phyloP scores from a whole-genome alignment of 2,329 filamentous ascomycete species.

The Phyllosticta paracitricarpa region DNA sequence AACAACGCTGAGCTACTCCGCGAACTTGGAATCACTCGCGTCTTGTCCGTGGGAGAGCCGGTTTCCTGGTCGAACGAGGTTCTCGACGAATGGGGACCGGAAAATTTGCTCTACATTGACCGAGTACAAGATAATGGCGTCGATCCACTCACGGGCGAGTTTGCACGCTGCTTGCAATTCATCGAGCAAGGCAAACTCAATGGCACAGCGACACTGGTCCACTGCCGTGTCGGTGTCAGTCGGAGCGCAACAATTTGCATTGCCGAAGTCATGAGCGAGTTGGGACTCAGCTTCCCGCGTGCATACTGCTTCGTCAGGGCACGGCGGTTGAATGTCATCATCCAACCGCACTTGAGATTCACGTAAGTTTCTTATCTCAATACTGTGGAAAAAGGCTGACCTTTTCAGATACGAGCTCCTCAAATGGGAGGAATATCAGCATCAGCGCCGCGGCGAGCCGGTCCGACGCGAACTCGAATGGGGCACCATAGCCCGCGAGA shows the following conservation, averaged over 20 bases:
- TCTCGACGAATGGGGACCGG: slow-evolving; percentile 57
- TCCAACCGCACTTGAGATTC: slow-evolving; percentile 91
- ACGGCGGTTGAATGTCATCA: slow-evolving; percentile 89
- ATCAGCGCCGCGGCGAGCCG: slow-evolving; percentile 42
- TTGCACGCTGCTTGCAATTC: slow-evolving; percentile 76
- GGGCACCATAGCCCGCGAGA: slow-evolving; percentile 77
- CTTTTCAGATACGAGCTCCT: slow-evolving; percentile 64
- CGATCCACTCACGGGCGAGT: slow-evolving; percentile 78
- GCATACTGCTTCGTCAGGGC: slow-evolving; percentile 96
- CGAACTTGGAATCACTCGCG: slow-evolving; percentile 72
- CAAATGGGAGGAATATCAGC: slow-evolving; percentile 83
- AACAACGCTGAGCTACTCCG: slow-evolving; percentile 81
- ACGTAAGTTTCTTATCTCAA: slow-evolving; percentile 41
- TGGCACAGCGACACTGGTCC: slow-evolving; percentile 79
- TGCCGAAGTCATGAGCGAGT: slow-evolving; percentile 87
- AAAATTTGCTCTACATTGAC: slow-evolving; percentile 73
- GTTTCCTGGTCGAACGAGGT: slow-evolving; percentile 69
- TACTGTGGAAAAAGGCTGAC: background rate
- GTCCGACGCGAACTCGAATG: slow-evolving; percentile 79
- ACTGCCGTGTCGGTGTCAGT: slow-evolving; percentile 92
- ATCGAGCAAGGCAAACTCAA: slow-evolving; percentile 74
- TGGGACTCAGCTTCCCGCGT: slow-evolving; percentile 73
- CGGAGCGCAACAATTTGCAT: slow-evolving; percentile 96
- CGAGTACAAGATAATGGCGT: slow-evolving; percentile 95
- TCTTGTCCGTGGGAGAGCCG: slow-evolving; percentile 86